These are phyloP conservation scores for Sherardia arvensis DNA, from an alignment of 257 asterid genomes.

Conservation along the genomic window DNA sequence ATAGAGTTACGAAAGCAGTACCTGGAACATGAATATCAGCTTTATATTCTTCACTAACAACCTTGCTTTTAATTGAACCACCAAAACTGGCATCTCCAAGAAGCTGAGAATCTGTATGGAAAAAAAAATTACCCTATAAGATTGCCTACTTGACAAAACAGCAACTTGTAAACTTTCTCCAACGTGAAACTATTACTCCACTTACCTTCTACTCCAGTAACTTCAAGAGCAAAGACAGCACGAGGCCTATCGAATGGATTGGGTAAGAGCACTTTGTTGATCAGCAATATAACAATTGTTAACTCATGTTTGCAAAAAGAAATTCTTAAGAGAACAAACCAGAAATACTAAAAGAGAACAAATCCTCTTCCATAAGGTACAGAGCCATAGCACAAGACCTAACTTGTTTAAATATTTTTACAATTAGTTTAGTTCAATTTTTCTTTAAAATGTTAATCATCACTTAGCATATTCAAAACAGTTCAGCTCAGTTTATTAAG, in stretches of 20 bases:
- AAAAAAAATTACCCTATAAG: not conserved
- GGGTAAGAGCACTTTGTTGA: slow-evolving; percentile 77
- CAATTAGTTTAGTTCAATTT: too few species aligned
- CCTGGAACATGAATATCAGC: slow-evolving; percentile 72
- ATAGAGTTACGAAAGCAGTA: slow-evolving; percentile 20
- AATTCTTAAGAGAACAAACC: not conserved
- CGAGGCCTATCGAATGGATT: slow-evolving; percentile 88
- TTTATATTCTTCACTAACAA: slow-evolving; percentile 36
- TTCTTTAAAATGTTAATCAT: too few species aligned
- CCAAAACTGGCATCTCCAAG: slow-evolving; percentile 23
- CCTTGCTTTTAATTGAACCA: slow-evolving; percentile 43
- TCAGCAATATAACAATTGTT: slow-evolving; percentile 33
- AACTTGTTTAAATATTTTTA: too few species aligned
- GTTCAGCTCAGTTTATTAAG: too few species aligned
- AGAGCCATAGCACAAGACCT: not conserved
- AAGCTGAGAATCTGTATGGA: slow-evolving; percentile 38
- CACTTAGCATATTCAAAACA: too few species aligned
- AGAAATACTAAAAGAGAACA: not conserved
- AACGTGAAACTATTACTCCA: not conserved
- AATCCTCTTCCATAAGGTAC: not conserved
- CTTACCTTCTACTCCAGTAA: slow-evolving; percentile 69
- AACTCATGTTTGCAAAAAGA: not conserved
- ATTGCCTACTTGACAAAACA: not conserved
- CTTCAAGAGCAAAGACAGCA: slow-evolving; percentile 69
- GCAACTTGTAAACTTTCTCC: not conserved